phyloP scores from a whole-genome alignment of 2,329 filamentous ascomycete genomes.

The Colletotrichum costaricense region DNA sequence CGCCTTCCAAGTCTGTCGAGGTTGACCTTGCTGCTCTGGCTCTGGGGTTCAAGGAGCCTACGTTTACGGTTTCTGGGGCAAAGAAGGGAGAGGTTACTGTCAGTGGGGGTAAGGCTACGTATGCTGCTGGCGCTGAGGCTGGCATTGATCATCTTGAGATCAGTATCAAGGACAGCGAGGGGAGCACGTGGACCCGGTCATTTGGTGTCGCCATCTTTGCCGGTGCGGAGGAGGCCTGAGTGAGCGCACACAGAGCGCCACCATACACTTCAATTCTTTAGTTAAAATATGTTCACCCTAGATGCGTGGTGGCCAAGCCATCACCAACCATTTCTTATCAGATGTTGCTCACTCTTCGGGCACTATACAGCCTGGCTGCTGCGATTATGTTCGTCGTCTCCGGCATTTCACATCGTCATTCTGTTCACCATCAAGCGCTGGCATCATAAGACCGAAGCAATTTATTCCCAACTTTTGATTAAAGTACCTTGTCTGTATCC shows the following conservation, averaged over 20 bases:
- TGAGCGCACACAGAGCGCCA: not conserved
- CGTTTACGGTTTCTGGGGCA: constrained; percentile 28
- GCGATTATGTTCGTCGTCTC: too few species aligned
- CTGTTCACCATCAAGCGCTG: not conserved
- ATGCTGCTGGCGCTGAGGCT: constrained; percentile 31
- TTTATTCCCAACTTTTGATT: not conserved
- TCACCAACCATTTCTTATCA: not conserved
- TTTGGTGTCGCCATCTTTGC: constrained; percentile 38
- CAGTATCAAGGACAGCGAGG: constrained; percentile 36
- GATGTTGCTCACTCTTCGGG: too few species aligned
- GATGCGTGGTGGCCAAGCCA: too few species aligned
- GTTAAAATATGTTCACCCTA: not conserved
- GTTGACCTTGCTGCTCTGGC: constrained; percentile 43
- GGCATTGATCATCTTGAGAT: constrained; percentile 37
- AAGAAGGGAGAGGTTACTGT: constrained; percentile 36
- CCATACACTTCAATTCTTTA: not conserved
- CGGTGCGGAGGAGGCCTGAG: constrained; percentile 8
- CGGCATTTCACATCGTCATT: too few species aligned
- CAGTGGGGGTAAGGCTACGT: constrained; percentile 28
- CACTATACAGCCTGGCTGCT: not conserved
- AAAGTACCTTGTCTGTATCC: not conserved
- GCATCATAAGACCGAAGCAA: not conserved
- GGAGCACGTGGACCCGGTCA: constrained; percentile 37
- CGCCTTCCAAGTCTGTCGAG: constrained; percentile 38
- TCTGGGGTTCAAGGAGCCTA: constrained; percentile 37